Base-by-base conservation (phyloP, 371 early-diverging fungal species). In the Dinochytrium kinnereticum region DNA sequence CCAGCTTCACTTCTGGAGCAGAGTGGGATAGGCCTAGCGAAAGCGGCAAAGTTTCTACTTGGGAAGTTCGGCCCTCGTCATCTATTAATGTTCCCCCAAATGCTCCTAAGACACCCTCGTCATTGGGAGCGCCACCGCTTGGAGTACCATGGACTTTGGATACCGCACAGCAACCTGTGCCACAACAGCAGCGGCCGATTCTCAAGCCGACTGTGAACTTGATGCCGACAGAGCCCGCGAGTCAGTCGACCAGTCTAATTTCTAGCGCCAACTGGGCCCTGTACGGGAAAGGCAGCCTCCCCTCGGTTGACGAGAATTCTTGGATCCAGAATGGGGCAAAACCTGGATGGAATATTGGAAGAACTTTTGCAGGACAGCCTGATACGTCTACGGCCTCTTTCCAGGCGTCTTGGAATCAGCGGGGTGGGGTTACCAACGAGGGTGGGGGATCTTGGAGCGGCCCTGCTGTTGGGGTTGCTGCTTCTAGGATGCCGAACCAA, bases 11-110 rank as follows among this genome's bases (percentile, higher is more conserved):
- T 31, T 57, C 73, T 21, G 77, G 77, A 1, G 69, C 70, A 17
- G 53, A 67, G 17, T 76, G 77, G 77, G 77, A 76, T 40, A 50
- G 40, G 39, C 77, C 73, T 1, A 39, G 49, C n/a, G 64, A 49
- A 13, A 40, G 34, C 28, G 26, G 33, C 19, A 31, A 44, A 24
- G 49, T 2, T 19, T 7, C 15, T 24, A 26, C 7, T 7, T 55
- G 57, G 57, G 57, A n/a, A n/a, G n/a, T n/a, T n/a, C n/a, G n/a
- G n/a, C n/a, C n/a, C n/a, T n/a, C n/a, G n/a, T n/a, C n/a, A n/a
- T n/a, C n/a, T n/a, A n/a, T n/a, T n/a, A n/a, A n/a, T n/a, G n/a
- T n/a, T n/a, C n/a, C n/a, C n/a, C n/a, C n/a, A n/a, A n/a, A n/a
- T n/a, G n/a, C n/a, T n/a, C n/a, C n/a, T n/a, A n/a, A n/a, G n/a